Evolutionary conservation across 306 rosid species (phyloP).

Genomic region (Trichosanthes truncata): DNA sequence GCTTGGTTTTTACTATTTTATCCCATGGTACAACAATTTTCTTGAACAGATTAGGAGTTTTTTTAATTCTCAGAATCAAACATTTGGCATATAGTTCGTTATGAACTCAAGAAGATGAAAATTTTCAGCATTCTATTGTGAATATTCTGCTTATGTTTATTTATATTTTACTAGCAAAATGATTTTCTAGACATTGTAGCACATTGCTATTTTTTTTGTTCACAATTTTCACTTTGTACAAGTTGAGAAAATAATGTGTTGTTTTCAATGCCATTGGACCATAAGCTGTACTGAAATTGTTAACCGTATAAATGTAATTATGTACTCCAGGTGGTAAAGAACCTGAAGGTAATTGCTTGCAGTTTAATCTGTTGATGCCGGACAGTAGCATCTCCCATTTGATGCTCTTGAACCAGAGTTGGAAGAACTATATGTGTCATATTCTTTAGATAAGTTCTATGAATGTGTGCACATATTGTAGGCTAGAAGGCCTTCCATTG

Average conservation of each 20-base stretch:
- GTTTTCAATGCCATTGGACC: not conserved
- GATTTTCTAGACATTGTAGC: not conserved
- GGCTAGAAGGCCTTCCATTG: not conserved
- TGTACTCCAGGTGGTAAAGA: constrained; percentile 2
- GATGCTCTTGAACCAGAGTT: not conserved
- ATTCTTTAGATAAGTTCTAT: not conserved
- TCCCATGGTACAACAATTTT: not conserved
- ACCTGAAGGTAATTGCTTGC: not conserved
- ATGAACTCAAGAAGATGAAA: not conserved
- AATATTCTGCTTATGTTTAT: not conserved
- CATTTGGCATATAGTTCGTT: not conserved
- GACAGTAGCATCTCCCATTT: not conserved
- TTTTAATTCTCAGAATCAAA: not conserved
- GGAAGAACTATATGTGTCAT: not conserved
- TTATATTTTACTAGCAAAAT: not conserved
- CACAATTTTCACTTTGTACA: not conserved
- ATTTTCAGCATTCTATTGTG: not conserved
- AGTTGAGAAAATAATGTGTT: not conserved
- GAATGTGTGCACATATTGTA: not conserved
- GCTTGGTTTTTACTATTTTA: not conserved
- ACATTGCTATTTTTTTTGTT: not conserved
- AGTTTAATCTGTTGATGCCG: not conserved
- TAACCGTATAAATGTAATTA: not conserved
- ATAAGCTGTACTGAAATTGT: not conserved
- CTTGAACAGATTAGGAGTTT: not conserved